Conservation (phyloP, 495 filamentous ascomycete genomes). For the Chaetomium fimeti region DNA sequence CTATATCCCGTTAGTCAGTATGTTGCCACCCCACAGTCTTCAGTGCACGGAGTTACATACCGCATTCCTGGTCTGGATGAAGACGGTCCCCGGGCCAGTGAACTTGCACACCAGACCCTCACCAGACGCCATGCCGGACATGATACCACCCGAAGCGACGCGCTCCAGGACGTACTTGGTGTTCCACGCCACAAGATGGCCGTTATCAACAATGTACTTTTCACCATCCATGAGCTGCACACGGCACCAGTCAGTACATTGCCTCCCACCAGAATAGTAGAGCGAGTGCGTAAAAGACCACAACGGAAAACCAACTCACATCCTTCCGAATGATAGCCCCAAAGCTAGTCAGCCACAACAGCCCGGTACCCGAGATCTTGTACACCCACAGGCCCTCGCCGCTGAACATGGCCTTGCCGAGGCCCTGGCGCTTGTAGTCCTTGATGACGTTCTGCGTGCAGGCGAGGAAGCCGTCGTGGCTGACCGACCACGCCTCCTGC, state of each 20-base stretch:
- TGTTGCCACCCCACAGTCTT: slow-evolving; percentile 17
- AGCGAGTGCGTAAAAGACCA: neutral
- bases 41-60: slow-evolving; percentile 39
- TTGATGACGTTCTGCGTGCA: slow-evolving; percentile 74
- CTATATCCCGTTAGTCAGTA: slow-evolving; percentile 24
- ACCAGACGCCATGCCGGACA: slow-evolving; percentile 70
- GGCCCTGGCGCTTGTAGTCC: slow-evolving; percentile 79
- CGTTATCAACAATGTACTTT: slow-evolving; percentile 90
- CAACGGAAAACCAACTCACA: slow-evolving; percentile 53
- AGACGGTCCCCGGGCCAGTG: slow-evolving; percentile 86
- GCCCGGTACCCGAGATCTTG: slow-evolving; percentile 72
- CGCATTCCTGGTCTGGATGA: slow-evolving; percentile 89
- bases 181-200: slow-evolving; percentile 96
- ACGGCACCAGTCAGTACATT: neutral
- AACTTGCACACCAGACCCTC: slow-evolving; percentile 96
- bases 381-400: slow-evolving; percentile 93
- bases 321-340: slow-evolving; percentile 96
- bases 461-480: slow-evolving; percentile 75
- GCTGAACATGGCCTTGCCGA: slow-evolving; percentile 90
- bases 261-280: neutral
- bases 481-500: slow-evolving; percentile 73
- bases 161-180: slow-evolving; percentile 89
- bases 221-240: slow-evolving; percentile 69
- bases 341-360: slow-evolving; percentile 88
- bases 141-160: slow-evolving; percentile 82